Conservation (phyloP, 2,329 filamentous ascomycete genomes). For the Elsinoe australis region DNA sequence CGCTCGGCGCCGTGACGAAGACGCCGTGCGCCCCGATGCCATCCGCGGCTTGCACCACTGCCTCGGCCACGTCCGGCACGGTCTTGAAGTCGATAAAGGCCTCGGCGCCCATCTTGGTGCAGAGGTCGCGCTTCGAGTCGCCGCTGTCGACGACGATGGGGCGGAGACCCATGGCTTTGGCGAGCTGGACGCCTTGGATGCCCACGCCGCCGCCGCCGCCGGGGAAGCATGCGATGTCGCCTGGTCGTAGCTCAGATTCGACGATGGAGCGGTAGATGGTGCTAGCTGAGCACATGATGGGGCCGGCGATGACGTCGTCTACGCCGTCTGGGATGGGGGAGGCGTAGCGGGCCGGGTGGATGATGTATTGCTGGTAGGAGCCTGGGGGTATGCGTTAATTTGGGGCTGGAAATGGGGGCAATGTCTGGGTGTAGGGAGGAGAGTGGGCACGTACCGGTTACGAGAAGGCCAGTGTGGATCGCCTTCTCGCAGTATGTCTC, state of each 20-base stretch:
- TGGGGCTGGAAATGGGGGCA: too few species aligned
- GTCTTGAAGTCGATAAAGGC: conserved; percentile 50
- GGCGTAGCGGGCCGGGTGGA: conserved; percentile 48
- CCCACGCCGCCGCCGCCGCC: conserved; percentile 52
- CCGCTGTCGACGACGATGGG: conserved; percentile 51
- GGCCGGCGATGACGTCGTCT: conserved; percentile 48
- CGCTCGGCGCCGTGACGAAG: conserved; percentile 33
- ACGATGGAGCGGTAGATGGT: conserved; percentile 52
- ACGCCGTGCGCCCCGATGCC: conserved; percentile 42
- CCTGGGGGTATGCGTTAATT: too few species aligned
- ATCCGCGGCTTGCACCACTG: conserved; percentile 41
- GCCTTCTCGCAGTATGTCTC: conserved; percentile 47
- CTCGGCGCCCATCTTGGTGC: conserved; percentile 46
- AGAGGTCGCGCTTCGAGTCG: conserved; percentile 40
- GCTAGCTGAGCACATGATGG: conserved; percentile 53
- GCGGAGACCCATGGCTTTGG: conserved; percentile 49
- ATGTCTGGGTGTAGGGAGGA: too few species aligned
- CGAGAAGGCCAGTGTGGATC: conserved; percentile 40
- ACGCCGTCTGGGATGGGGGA: conserved; percentile 50
- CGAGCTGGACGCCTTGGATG: conserved; percentile 50
- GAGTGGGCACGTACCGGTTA: too few species aligned
- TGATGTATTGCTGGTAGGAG: conserved; percentile 54
- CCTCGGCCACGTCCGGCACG: conserved; percentile 32
- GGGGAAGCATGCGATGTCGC: conserved; percentile 50
- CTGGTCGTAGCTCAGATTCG: conserved; percentile 43